phyloP scores from a whole-genome alignment of 225 moss, liverwort and hornwort genomes.

The Ulota crispa region DNA sequence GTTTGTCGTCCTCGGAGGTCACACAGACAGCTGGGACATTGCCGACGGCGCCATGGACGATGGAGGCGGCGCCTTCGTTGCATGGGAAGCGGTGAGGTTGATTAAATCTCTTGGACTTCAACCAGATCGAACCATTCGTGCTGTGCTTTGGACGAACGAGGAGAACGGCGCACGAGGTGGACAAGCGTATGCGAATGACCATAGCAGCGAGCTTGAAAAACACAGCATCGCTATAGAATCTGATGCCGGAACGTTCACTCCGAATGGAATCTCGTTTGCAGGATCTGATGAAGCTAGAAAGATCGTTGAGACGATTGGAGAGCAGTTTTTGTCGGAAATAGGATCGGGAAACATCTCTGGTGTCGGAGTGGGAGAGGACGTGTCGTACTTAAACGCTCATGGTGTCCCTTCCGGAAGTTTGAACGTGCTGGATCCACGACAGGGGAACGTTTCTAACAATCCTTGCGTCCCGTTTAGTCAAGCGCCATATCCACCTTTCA shows the following conservation, averaged over 20 bases:
- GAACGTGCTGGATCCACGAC: constrained; percentile 62
- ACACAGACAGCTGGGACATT: constrained; percentile 91
- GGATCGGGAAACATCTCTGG: constrained; percentile 84
- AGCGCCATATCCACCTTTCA: constrained; percentile 30
- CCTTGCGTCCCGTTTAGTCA: constrained; percentile 60
- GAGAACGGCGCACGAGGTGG: constrained; percentile 80
- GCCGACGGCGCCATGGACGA: constrained; percentile 95
- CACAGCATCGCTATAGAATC: constrained; percentile 85
- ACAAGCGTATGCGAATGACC: constrained; percentile 62
- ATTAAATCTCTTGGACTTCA: constrained; percentile 36
- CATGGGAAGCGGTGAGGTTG: constrained; percentile 72
- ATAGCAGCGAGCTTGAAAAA: constrained; percentile 44
- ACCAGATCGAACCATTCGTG: constrained; percentile 70
- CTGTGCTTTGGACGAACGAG: constrained; percentile 81
- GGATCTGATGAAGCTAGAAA: constrained; percentile 55
- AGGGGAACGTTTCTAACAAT: constrained; percentile 58
- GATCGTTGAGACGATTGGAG: constrained; percentile 58
- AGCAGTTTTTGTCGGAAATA: constrained; percentile 51
- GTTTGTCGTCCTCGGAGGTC: constrained; percentile 76
- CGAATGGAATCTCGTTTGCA: constrained; percentile 65
- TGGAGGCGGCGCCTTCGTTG: constrained; percentile 77
- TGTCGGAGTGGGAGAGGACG: constrained; percentile 64
- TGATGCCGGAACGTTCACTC: constrained; percentile 77
- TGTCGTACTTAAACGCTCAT: constrained; percentile 43
- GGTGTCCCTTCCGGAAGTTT: constrained; percentile 77